Percentiles rank a stretch among this genome's conserved stretches.
phyloP scores from a whole-genome alignment of 805 yeast species.

The Zygosaccharomyces lentus region DNA sequence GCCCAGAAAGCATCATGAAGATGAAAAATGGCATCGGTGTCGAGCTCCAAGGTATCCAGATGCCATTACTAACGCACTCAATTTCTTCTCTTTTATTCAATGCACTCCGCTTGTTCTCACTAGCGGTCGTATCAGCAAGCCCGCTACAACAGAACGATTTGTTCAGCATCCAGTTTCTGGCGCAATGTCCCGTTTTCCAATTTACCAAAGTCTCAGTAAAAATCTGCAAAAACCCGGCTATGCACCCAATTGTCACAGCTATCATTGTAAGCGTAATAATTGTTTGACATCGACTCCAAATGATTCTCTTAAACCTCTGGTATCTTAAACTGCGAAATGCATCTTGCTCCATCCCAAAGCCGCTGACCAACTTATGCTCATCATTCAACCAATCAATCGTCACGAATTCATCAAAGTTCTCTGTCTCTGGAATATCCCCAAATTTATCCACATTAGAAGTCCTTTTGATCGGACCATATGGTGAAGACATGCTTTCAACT shows the following conservation, averaged over 20 bases:
- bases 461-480: conserved; percentile 7
- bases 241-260: conserved; percentile 72
- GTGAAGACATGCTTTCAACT: conserved; percentile 8
- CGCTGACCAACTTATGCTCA: conserved; percentile 42
- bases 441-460: conserved; percentile 5
- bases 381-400: conserved; percentile 67
- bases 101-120: conserved; percentile 15
- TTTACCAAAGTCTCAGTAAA: conserved; percentile 84
- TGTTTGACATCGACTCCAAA: conserved; percentile 32
- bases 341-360: conserved; percentile 5
- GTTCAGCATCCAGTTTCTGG: conserved; percentile 62
- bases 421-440: conserved; percentile 25
- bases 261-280: conserved; percentile 75
- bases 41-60: conserved; percentile 65
- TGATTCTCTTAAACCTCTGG: conserved; percentile 11
- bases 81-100: conserved; percentile 33
- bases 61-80: conserved; percentile 45
- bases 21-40: conserved; percentile 46
- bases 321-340: conserved; percentile 10
- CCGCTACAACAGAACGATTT: conserved; percentile 81
- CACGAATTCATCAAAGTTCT: conserved; percentile 51
- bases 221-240: conserved; percentile 78
- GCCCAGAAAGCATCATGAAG: conserved; percentile 55
- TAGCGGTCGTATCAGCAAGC: conserved; percentile 22
- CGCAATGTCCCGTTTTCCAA: conserved; percentile 74